Percentiles rank a stretch among this genome's conserved stretches.
Evolutionary conservation across 768 basidiomycete species (phyloP).

Genomic region (Albatrellus ellisii): DNA sequence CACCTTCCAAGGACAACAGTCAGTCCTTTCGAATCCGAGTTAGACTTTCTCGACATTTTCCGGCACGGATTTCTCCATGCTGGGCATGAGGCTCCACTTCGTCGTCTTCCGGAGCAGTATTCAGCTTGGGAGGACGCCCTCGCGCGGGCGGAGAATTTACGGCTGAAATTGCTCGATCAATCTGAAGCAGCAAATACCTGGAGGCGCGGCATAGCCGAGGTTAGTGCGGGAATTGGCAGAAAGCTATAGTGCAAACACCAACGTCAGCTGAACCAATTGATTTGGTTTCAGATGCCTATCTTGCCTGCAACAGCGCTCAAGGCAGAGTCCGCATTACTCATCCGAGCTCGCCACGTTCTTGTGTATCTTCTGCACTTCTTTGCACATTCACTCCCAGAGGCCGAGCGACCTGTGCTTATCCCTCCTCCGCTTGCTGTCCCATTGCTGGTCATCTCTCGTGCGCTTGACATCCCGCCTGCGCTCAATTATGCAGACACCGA

Average conservation of each 20-base stretch:
- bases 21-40: neutral
- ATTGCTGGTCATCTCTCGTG: slow-evolving; percentile 1
- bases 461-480: slow-evolving; percentile 3
- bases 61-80: neutral
- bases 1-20: too few relatives aligned
- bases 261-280: neutral
- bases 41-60: neutral
- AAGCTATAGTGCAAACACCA: neutral
- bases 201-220: slow-evolving; percentile 1
- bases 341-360: neutral
- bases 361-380: slow-evolving; percentile 1
- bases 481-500: slow-evolving; percentile 1
- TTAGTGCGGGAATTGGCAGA: neutral
- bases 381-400: slow-evolving; percentile 1
- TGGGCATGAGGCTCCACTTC: neutral
- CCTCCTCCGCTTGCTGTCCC: neutral
- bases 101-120: neutral
- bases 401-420: neutral
- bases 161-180: neutral
- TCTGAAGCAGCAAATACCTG: neutral
- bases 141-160: neutral
- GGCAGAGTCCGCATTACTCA: neutral
- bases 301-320: neutral
- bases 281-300: neutral
- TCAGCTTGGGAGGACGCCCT: neutral